Evolutionary conservation across 768 basidiomycete genomes (phyloP).

Genomic region (Suillus sp.): DNA sequence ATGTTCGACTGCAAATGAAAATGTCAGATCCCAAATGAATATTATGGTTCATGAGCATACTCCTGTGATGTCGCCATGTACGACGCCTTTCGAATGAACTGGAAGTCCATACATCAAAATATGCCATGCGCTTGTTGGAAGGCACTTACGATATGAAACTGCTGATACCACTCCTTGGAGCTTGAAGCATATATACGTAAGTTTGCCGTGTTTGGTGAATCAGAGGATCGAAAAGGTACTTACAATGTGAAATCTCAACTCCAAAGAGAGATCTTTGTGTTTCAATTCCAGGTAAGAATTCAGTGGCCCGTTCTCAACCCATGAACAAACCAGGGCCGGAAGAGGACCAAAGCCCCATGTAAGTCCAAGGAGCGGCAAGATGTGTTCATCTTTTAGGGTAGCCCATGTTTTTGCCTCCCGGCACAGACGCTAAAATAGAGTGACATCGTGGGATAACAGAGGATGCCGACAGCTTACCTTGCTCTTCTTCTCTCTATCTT

Average conservation of each 20-base stretch:
- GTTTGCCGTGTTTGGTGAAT: background rate
- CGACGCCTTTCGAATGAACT: conserved; percentile 12
- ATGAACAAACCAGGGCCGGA: conserved; percentile 43
- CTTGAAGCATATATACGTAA: conserved; percentile 22
- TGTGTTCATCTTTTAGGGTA: conserved; percentile 39
- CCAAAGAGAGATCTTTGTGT: conserved; percentile 38
- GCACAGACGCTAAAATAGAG: conserved; percentile 23
- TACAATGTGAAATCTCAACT: conserved; percentile 40
- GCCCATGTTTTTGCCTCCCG: conserved; percentile 43
- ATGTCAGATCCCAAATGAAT: background rate
- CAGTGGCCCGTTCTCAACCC: conserved; percentile 42
- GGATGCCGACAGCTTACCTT: background rate
- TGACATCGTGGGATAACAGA: background rate
- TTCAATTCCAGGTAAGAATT: conserved; percentile 40
- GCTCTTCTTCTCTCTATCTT: conserved; percentile 6
- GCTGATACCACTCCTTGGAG: conserved; percentile 43
- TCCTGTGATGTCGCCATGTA: conserved; percentile 17
- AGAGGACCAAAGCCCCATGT: conserved; percentile 40
- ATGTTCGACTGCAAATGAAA: conserved; percentile 14
- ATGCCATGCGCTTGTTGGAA: background rate
- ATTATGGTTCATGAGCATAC: background rate
- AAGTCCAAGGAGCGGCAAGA: conserved; percentile 39
- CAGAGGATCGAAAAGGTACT: conserved; percentile 13
- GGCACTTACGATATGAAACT: conserved; percentile 38
- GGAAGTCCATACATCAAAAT: background rate